A percentile compares a stretch with the other conserved stretches of the same genome.
phyloP scores from a whole-genome alignment of 2,329 filamentous ascomycete genomes.

The Stagonosporopsis tanaceti region DNA sequence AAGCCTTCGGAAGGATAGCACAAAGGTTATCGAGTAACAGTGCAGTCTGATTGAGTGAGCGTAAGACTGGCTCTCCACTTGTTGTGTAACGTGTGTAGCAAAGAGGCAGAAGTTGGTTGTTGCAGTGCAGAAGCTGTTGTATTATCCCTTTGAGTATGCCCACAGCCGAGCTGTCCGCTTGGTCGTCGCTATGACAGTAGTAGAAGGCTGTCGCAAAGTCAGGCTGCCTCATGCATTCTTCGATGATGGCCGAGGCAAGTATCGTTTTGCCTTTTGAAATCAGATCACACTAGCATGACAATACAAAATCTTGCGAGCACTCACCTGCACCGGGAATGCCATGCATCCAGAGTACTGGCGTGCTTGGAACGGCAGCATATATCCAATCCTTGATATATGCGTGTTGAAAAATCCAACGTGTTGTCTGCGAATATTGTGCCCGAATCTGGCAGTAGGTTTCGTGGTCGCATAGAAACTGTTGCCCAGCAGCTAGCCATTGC shows the following conservation, averaged over 20 bases:
- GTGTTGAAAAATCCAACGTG: conserved; percentile 31
- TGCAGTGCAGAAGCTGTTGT: conserved; percentile 28
- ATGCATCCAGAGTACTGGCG: conserved; percentile 26
- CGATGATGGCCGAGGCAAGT: conserved; percentile 36
- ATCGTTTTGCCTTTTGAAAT: conserved; percentile 37
- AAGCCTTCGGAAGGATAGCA: conserved; percentile 24
- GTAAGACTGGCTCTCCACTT: conserved; percentile 31
- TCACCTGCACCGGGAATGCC: conserved; percentile 39
- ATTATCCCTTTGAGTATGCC: conserved; percentile 29
- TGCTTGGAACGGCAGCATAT: conserved; percentile 12
- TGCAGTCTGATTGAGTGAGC: conserved; percentile 23
- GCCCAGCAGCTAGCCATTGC: conserved; percentile 31
- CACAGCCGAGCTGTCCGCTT: conserved; percentile 21
- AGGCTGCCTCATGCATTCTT: conserved; percentile 21
- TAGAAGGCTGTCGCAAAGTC: conserved; percentile 24
- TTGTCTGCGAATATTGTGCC: conserved; percentile 23
- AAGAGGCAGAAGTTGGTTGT: conserved; percentile 23
- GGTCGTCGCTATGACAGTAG: conserved; percentile 35
- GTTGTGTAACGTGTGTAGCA: conserved; percentile 17
- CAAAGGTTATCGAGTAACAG: conserved; percentile 35
- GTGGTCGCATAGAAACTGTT: conserved; percentile 25
- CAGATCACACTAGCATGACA: background rate
- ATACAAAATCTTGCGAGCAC: background rate
- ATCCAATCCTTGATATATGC: conserved; percentile 33
- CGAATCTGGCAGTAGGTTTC: conserved; percentile 12